A percentile compares a stretch with the other conserved stretches of the same genome.
These are phyloP conservation scores for Sphaerosporella brunnea DNA, from an alignment of 495 filamentous ascomycete genomes.

Conservation along the genomic window DNA sequence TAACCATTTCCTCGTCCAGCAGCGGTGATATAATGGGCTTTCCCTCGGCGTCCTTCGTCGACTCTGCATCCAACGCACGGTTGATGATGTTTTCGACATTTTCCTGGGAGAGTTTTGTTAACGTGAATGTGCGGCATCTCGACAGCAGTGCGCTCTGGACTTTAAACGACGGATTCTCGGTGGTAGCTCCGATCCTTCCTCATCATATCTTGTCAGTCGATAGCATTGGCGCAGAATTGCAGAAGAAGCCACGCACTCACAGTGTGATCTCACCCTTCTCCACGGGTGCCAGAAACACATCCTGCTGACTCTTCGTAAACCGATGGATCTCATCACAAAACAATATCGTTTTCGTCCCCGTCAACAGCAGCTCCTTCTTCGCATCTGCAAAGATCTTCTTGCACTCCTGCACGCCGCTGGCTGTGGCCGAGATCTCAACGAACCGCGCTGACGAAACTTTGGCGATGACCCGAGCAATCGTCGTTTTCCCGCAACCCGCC, in stretches of 20 bases:
- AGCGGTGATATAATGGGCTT: constrained; percentile 34
- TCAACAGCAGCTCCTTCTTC: constrained; percentile 59
- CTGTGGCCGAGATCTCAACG: constrained; percentile 91
- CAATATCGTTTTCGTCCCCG: constrained; percentile 74
- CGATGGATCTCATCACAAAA: constrained; percentile 79
- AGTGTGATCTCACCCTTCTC: constrained; percentile 80
- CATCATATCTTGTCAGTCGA: not conserved
- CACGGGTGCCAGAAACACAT: constrained; percentile 85
- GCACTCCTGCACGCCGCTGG: constrained; percentile 72
- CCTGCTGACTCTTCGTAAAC: constrained; percentile 84
- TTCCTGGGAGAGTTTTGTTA: constrained; percentile 51
- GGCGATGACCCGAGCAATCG: constrained; percentile 88
- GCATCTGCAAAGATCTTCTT: constrained; percentile 89
- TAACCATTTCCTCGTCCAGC: constrained; percentile 57
- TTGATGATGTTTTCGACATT: constrained; percentile 55
- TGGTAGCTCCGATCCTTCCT: constrained; percentile 68
- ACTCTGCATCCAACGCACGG: constrained; percentile 52
- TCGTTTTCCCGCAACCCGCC: constrained; percentile 89
- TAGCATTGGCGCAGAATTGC: not conserved
- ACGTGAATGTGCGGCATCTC: constrained; percentile 75
- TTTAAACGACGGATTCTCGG: constrained; percentile 93
- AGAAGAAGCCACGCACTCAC: constrained; percentile 13
- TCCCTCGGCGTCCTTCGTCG: constrained; percentile 24
- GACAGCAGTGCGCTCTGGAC: constrained; percentile 76
- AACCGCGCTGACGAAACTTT: constrained; percentile 63